Conservation (phyloP, 2,329 filamentous ascomycete genomes). For the Blumeriella jaapii region DNA sequence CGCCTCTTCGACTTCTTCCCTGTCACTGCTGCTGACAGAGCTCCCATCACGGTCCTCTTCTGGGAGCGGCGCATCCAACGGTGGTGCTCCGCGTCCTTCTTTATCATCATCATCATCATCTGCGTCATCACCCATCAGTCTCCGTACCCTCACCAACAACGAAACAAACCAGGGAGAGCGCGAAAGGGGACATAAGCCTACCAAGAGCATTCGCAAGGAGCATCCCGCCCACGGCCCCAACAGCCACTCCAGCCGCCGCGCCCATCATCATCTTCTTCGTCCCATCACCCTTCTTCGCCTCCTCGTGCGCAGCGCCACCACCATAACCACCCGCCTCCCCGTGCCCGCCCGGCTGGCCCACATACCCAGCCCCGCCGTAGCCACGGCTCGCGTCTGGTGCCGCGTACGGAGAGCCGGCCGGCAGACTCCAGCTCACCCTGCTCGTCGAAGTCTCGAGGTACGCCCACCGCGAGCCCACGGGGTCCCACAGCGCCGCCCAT, state of each 20-base stretch:
- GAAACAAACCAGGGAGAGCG: constrained; percentile 8
- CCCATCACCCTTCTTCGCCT: constrained; percentile 25
- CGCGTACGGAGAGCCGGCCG: constrained; percentile 31
- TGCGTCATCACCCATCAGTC: too few relatives aligned
- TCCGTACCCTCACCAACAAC: too few relatives aligned
- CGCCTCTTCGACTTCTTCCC: constrained; percentile 41
- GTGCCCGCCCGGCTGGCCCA: background rate
- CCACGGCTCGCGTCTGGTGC: constrained; percentile 28
- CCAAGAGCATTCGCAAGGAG: constrained; percentile 43
- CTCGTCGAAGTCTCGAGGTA: constrained; percentile 39
- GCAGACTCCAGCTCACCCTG: constrained; percentile 25
- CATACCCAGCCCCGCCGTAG: constrained; percentile 6
- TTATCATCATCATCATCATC: constrained; percentile 28
- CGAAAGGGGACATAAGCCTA: constrained; percentile 28
- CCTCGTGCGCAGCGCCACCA: constrained; percentile 16
- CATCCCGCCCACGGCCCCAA: constrained; percentile 45
- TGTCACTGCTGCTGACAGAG: constrained; percentile 36
- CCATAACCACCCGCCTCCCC: constrained; percentile 8
- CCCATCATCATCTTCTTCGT: constrained; percentile 41
- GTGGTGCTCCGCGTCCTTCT: background rate
- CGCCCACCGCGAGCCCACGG: constrained; percentile 49
- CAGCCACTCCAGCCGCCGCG: constrained; percentile 45
- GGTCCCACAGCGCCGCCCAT: constrained; percentile 54
- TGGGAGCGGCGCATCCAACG: constrained; percentile 1
- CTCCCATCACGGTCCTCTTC: background rate